A percentile compares a stretch with the other conserved stretches of the same genome.
These are phyloP conservation scores for Ploettnerulaceae sp. DNA, from an alignment of 2,329 filamentous ascomycete genomes.

Conservation along the genomic window DNA sequence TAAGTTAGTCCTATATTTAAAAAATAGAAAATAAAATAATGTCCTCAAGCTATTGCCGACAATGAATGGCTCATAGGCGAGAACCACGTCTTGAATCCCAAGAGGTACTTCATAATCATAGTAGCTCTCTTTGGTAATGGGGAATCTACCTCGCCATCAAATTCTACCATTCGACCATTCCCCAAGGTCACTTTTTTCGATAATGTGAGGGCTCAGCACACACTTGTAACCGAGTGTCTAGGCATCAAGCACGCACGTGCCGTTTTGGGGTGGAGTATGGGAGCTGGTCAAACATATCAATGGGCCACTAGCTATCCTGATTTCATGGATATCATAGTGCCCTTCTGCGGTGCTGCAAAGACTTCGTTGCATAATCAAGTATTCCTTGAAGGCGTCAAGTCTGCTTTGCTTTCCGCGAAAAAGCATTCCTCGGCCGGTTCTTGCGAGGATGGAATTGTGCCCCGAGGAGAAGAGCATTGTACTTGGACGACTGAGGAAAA, in stretches of 20 bases:
- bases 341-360: constrained; percentile 62
- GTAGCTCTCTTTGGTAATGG: constrained; percentile 65
- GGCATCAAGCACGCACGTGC: constrained; percentile 54
- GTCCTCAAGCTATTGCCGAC: constrained; percentile 51
- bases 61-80: constrained; percentile 66
- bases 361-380: constrained; percentile 64
- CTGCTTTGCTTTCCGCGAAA: constrained; percentile 53
- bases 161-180: constrained; percentile 52
- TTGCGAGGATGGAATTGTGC: constrained; percentile 40
- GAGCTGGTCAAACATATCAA: constrained; percentile 60
- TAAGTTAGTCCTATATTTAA: constrained; percentile 32
- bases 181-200: constrained; percentile 62
- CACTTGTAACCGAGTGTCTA: constrained; percentile 59
- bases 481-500: constrained; percentile 50
- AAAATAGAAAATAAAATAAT: constrained; percentile 11
- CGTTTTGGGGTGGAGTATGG: constrained; percentile 69
- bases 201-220: constrained; percentile 63
- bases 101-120: constrained; percentile 64
- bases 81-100: constrained; percentile 51
- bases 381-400: constrained; percentile 61
- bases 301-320: constrained; percentile 48
- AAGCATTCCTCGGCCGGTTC: constrained; percentile 48
- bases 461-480: constrained; percentile 37
- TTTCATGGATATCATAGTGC: constrained; percentile 58
- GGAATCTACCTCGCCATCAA: constrained; percentile 64